phyloP scores from a whole-genome alignment of 2,329 filamentous ascomycete genomes.

The Exophiala alcalophila region DNA sequence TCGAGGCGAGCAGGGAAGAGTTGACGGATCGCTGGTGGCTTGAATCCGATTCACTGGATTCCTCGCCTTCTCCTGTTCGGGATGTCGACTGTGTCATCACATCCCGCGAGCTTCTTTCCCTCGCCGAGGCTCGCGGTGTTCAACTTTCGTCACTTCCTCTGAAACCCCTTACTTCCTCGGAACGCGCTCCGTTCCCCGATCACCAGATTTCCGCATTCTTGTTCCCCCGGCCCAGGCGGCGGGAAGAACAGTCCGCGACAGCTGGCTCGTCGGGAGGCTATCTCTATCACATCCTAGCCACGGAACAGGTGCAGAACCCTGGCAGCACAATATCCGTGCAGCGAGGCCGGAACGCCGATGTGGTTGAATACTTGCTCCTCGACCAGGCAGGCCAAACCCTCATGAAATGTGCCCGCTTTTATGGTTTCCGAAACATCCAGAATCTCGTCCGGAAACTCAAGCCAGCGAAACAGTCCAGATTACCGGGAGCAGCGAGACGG shows the following conservation, averaged over 20 bases:
- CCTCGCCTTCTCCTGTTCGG: slow-evolving; percentile 53
- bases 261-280: slow-evolving; percentile 87
- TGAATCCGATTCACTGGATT: slow-evolving; percentile 35
- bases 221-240: slow-evolving; percentile 55
- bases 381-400: slow-evolving; percentile 57
- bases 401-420: slow-evolving; percentile 83
- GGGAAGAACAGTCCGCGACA: slow-evolving; percentile 37
- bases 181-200: slow-evolving; percentile 68
- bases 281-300: slow-evolving; percentile 76
- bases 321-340: slow-evolving; percentile 68
- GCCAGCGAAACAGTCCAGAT: slow-evolving; percentile 70
- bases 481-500: slow-evolving; percentile 69
- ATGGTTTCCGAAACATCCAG: slow-evolving; percentile 97
- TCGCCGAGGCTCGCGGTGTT: slow-evolving; percentile 76
- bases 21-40: slow-evolving; percentile 79
- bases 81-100: slow-evolving; percentile 99
- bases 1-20: slow-evolving; percentile 91
- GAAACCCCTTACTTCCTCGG: slow-evolving; percentile 48
- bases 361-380: slow-evolving; percentile 75
- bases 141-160: slow-evolving; percentile 71
- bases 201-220: slow-evolving; percentile 67
- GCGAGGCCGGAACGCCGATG: slow-evolving; percentile 83
- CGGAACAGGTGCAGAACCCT: slow-evolving; percentile 66
- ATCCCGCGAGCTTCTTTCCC: slow-evolving; percentile 86
- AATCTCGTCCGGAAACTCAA: slow-evolving; percentile 92